Evolutionary conservation across 2,329 filamentous ascomycete genomes (phyloP).

Genomic region (Fusarium redolens): DNA sequence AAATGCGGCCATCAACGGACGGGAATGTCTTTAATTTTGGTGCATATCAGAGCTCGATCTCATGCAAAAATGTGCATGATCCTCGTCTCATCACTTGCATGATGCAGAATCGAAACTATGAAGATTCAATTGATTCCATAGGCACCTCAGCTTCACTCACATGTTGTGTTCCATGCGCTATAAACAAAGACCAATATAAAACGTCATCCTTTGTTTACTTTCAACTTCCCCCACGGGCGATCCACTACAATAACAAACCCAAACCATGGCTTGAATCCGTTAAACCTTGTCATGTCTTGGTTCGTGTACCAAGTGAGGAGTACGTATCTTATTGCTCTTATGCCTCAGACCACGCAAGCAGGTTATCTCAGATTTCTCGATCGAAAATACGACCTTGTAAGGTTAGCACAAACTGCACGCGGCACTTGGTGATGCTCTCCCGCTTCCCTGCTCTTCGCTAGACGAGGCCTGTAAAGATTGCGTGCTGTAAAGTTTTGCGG

Average conservation of each 20-base stretch:
- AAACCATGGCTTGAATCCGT: conserved; percentile 16
- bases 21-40: neutral
- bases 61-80: conserved; percentile 36
- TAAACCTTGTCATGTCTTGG: conserved; percentile 28
- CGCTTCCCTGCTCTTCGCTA: conserved; percentile 24
- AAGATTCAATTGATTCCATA: neutral
- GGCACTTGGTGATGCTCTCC: conserved; percentile 29
- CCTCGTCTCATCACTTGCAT: conserved; percentile 24
- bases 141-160: neutral
- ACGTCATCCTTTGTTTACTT: conserved; percentile 44
- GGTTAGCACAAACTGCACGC: conserved; percentile 12
- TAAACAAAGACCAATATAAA: conserved; percentile 34
- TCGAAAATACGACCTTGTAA: conserved; percentile 25
- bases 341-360: conserved; percentile 13
- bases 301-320: neutral
- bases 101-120: conserved; percentile 9
- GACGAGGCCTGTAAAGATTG: conserved; percentile 13
- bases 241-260: conserved; percentile 29
- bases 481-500: conserved; percentile 18
- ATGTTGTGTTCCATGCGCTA: conserved; percentile 22
- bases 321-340: conserved; percentile 14
- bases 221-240: conserved; percentile 28
- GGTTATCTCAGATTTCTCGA: conserved; percentile 23
- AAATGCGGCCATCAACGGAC: conserved; percentile 22
- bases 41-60: conserved; percentile 33